phyloP scores from a whole-genome alignment of 345 rosid species.

The Pugionium dolabratum region DNA sequence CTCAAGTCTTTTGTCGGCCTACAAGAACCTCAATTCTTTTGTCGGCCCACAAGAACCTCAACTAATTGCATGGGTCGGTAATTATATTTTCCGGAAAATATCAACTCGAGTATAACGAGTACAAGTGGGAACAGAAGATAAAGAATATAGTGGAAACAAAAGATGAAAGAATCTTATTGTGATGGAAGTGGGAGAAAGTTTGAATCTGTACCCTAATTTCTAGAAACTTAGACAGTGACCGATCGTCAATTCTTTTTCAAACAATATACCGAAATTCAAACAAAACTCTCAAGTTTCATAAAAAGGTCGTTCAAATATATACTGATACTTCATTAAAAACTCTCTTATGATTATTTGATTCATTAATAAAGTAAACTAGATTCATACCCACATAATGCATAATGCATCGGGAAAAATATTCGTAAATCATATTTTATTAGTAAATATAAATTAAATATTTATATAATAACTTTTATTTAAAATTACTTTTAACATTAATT shows the following conservation, averaged over 20 bases:
- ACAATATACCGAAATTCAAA: too few relatives aligned
- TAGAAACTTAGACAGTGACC: conserved; percentile 26
- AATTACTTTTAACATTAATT: too few relatives aligned
- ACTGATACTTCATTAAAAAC: background rate
- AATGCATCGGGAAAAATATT: too few relatives aligned
- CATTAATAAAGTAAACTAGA: background rate
- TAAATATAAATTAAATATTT: too few relatives aligned
- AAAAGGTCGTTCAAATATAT: too few relatives aligned
- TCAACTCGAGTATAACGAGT: background rate
- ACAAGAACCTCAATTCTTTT: too few relatives aligned
- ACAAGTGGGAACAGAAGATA: conserved; percentile 38
- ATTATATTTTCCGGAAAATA: conserved; percentile 1
- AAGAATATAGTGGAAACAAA: conserved; percentile 4
- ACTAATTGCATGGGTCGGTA: conserved; percentile 24
- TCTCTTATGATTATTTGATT: background rate
- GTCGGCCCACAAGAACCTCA: conserved; percentile 12
- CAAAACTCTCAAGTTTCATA: too few relatives aligned
- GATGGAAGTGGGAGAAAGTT: conserved; percentile 55
- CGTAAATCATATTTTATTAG: too few relatives aligned
- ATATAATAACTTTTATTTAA: too few relatives aligned
- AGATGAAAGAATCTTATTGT: conserved; percentile 13
- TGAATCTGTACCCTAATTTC: conserved; percentile 39
- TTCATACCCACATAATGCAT: too few relatives aligned
- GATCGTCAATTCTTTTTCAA: too few relatives aligned
- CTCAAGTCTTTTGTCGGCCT: too few relatives aligned